A percentile compares a stretch with the other conserved stretches of the same genome.
Evolutionary conservation across 768 basidiomycete species (phyloP).

Genomic region (Russula ochroleuca): DNA sequence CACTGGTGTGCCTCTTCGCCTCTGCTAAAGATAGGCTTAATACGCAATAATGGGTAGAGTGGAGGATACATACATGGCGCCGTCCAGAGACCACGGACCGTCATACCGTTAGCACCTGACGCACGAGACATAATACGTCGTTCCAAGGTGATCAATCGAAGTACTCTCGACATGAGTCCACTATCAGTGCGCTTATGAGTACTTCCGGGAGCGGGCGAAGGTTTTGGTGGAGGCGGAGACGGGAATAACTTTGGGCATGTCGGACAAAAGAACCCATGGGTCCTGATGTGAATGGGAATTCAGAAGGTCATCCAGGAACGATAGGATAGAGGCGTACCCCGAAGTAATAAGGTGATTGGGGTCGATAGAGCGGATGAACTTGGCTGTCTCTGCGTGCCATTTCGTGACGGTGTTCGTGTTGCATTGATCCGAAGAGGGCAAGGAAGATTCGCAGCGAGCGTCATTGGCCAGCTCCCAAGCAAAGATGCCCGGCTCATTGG

Average conservation of each 20-base stretch:
- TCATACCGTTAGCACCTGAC: slow-evolving; percentile 7
- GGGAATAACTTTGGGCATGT: slow-evolving; percentile 34
- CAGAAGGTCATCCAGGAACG: neutral
- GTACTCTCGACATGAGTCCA: slow-evolving; percentile 26
- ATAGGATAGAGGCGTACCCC: slow-evolving; percentile 29
- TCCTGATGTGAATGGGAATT: slow-evolving; percentile 11
- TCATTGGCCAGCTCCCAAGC: slow-evolving; percentile 29
- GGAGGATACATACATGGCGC: slow-evolving; percentile 26
- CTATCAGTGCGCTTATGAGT: slow-evolving; percentile 14
- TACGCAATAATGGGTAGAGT: neutral
- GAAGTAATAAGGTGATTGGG: slow-evolving; percentile 38
- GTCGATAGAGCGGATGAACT: slow-evolving; percentile 30
- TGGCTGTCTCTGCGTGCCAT: slow-evolving; percentile 35
- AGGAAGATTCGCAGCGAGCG: slow-evolving; percentile 24
- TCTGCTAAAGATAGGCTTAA: slow-evolving; percentile 11
- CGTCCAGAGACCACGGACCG: slow-evolving; percentile 31
- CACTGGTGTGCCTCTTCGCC: slow-evolving; percentile 10
- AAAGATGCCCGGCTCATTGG: slow-evolving; percentile 14
- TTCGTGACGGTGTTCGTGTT: slow-evolving; percentile 33
- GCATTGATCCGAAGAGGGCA: slow-evolving; percentile 27
- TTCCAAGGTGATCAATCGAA: slow-evolving; percentile 23
- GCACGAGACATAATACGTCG: slow-evolving; percentile 19
- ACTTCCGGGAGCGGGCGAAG: slow-evolving; percentile 25
- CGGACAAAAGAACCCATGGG: slow-evolving; percentile 37
- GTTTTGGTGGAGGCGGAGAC: slow-evolving; percentile 14